Evolutionary conservation across 2,329 filamentous ascomycete genomes (phyloP).

Genomic region (Alternaria solani): DNA sequence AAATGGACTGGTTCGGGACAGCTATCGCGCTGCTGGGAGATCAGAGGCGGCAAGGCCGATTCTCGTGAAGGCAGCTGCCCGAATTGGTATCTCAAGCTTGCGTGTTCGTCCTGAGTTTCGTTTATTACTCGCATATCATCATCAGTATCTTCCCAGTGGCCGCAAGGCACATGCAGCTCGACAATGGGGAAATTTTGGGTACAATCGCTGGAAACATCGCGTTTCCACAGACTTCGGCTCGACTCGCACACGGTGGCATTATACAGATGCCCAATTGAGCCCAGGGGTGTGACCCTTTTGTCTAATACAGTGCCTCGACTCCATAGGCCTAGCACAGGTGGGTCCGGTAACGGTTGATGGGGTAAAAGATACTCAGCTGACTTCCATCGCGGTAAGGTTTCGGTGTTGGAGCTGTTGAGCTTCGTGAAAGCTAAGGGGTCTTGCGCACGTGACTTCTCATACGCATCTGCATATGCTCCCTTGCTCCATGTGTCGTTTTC

Average conservation of each 20-base stretch:
- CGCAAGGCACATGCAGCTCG: slow-evolving; percentile 3
- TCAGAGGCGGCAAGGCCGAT: neutral
- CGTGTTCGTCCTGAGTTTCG: slow-evolving; percentile 7
- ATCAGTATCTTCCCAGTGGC: slow-evolving; percentile 3
- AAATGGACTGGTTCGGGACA: neutral
- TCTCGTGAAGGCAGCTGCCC: slow-evolving; percentile 10
- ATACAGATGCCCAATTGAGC: neutral
- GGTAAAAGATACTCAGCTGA: neutral
- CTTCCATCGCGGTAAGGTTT: neutral
- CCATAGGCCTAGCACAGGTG: neutral
- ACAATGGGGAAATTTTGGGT: slow-evolving; percentile 6
- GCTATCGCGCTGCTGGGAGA: neutral
- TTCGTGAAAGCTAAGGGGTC: neutral
- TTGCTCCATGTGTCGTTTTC: neutral
- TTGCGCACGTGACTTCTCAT: neutral
- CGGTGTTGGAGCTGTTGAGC: neutral
- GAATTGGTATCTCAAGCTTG: slow-evolving; percentile 19
- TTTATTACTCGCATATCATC: neutral
- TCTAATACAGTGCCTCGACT: neutral
- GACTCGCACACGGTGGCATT: neutral
- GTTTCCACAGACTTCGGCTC: neutral
- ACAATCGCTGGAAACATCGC: neutral
- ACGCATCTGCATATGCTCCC: neutral
- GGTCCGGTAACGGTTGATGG: neutral
- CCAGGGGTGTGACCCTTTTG: neutral